A percentile compares a stretch with the other conserved stretches of the same genome.
Conservation (phyloP, 75 land plant species). For the Cryptomeria japonica region DNA sequence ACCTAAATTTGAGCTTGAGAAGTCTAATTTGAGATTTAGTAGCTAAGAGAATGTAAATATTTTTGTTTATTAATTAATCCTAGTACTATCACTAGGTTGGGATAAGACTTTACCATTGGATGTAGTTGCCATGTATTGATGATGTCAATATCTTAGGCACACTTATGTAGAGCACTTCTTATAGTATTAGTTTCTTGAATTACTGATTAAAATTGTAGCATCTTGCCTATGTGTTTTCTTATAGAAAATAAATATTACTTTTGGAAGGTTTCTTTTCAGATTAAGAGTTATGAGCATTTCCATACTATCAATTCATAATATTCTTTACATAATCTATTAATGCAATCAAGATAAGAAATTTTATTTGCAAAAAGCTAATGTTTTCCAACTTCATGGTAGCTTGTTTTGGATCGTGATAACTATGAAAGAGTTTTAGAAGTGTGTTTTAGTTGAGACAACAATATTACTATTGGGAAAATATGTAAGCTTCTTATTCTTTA, state of each 20-base stretch:
- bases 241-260: too few relatives aligned
- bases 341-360: too few relatives aligned
- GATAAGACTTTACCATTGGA: neutral
- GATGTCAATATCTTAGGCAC: neutral
- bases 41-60: neutral
- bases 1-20: neutral
- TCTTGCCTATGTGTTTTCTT: neutral
- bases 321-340: neutral
- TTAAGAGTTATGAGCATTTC: neutral
- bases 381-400: too few relatives aligned
- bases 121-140: neutral
- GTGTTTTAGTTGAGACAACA: slow-evolving; percentile 80
- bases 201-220: neutral
- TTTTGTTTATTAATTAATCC: neutral
- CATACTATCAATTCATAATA: neutral
- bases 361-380: too few relatives aligned
- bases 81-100: neutral
- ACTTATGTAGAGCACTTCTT: neutral
- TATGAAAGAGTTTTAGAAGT: slow-evolving; percentile 79
- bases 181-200: neutral
- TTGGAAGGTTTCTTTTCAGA: neutral
- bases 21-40: neutral
- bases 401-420: too few relatives aligned
- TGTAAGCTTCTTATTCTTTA: slow-evolving; percentile 54
- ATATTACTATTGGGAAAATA: slow-evolving; percentile 93